Percentiles rank a stretch among this genome's conserved stretches.
phyloP scores from a whole-genome alignment of 2,329 filamentous ascomycete genomes.

The Ophiocordyceps sinensis region DNA sequence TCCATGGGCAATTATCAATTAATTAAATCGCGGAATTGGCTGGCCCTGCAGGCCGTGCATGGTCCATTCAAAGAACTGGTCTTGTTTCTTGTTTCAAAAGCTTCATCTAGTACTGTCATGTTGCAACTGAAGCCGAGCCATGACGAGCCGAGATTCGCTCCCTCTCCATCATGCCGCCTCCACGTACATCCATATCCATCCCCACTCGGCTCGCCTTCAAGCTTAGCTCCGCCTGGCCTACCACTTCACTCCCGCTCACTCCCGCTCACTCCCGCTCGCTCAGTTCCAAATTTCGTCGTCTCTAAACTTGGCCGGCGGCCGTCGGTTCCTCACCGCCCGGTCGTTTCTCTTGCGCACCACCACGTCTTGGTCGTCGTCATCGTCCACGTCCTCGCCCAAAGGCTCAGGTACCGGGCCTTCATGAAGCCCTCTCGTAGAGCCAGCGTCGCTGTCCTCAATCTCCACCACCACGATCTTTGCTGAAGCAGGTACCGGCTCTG shows the following conservation, averaged over 20 bases:
- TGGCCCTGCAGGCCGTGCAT: too few relatives aligned
- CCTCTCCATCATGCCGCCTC: too few relatives aligned
- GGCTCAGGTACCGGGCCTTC: neutral
- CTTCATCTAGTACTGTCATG: too few relatives aligned
- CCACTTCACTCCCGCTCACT: neutral
- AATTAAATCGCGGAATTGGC: too few relatives aligned
- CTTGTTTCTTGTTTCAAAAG: too few relatives aligned
- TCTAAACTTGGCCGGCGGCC: constrained; percentile 20
- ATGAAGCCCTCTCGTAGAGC: neutral
- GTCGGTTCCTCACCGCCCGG: constrained; percentile 15
- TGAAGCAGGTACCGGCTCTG: neutral
- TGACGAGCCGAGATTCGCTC: too few relatives aligned
- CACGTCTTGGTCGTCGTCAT: constrained; percentile 17
- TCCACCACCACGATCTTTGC: constrained; percentile 8
- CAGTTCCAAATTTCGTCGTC: constrained; percentile 15
- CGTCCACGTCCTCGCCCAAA: constrained; percentile 6
- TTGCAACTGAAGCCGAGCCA: too few relatives aligned
- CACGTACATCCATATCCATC: too few relatives aligned
- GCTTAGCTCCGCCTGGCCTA: too few relatives aligned
- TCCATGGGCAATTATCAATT: too few relatives aligned
- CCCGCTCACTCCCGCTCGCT: neutral
- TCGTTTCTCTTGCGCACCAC: constrained; percentile 13
- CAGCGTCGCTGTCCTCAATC: constrained; percentile 15
- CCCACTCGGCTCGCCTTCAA: too few relatives aligned
- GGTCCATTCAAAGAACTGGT: too few relatives aligned